Base-by-base conservation (phyloP, 129 eudicot species). In the Lonicera japonica region DNA sequence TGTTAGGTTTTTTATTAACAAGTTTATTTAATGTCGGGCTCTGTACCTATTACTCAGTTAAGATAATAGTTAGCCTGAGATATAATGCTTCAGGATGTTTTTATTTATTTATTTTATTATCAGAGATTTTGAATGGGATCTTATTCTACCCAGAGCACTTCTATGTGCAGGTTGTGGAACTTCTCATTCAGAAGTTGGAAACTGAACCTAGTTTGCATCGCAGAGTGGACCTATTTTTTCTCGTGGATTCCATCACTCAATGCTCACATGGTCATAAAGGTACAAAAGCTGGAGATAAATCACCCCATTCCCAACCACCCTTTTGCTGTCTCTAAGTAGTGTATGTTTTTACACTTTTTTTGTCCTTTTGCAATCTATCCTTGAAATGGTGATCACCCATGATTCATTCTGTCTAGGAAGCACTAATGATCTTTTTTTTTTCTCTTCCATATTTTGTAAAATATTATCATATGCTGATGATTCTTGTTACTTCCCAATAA, bases 161-260 rank as follows among this genome's bases (percentile, higher is more conserved):
- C 2, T 54, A 6, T 54, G 4, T 74, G 65, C 78, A 90, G 97
- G 96, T 92, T 64, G 90, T 92, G 75, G 96, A 92, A 66, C 84
- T 92, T 58, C 96, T 92, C 52, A 83, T 77, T 14, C 77, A 75
- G 63, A 87, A 85, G 64, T 70, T 92, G 79, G 95, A 92, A 77
- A 78, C 55, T 59, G 98, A 92, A 70, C 66, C 91, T 43, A 85
- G 83, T 67, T 77, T 82, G 25, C 95, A 79, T 72, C 86, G 90
- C 47, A 80, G 74, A 80, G 95, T 92, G 68, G 98, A 87, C 74
- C 77, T 92, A 34, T 82, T 92, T 72, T 92, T 87, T 61, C 77
- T 92, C 43, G 95, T 92, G 65, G 96, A 92, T 71, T 92, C 98
- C 39, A 88, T 92, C 54, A 88, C 98, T 23, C 96, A 92, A 51